These are phyloP conservation scores for Yueomyces sinensis DNA, from an alignment of 805 yeast genomes.

Conservation along the genomic window DNA sequence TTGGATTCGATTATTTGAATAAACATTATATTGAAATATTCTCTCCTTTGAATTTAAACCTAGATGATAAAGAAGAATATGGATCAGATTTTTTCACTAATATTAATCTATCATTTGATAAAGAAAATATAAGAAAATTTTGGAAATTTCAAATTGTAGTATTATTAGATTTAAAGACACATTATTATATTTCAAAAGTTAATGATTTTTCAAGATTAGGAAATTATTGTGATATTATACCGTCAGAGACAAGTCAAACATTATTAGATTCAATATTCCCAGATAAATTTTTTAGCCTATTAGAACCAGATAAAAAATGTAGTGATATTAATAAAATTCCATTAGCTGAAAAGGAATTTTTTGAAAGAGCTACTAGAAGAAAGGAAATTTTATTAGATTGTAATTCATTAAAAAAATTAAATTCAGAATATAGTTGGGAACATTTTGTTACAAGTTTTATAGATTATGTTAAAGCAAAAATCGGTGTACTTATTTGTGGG, in stretches of 20 bases:
- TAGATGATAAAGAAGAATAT: slow-evolving; percentile 1
- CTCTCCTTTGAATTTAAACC: slow-evolving; percentile 45
- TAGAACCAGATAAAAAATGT: slow-evolving; percentile 11
- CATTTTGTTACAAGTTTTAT: slow-evolving; percentile 66
- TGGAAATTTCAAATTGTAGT: slow-evolving; percentile 71
- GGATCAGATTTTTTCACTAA: no score
- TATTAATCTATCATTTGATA: background rate
- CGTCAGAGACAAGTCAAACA: slow-evolving; percentile 26
- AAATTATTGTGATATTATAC: slow-evolving; percentile 5
- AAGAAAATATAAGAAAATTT: slow-evolving; percentile 34
- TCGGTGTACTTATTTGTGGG: slow-evolving; percentile 65
- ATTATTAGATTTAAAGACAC: slow-evolving; percentile 82
- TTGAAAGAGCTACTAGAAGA: slow-evolving; percentile 59
- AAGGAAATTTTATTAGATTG: slow-evolving; percentile 43
- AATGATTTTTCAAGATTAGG: slow-evolving; percentile 24
- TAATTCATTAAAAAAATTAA: slow-evolving; percentile 36
- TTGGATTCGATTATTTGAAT: slow-evolving; percentile 78
- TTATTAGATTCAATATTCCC: slow-evolving; percentile 72
- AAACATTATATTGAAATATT: slow-evolving; percentile 77
- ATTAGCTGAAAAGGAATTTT: slow-evolving; percentile 59
- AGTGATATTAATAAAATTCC: no score
- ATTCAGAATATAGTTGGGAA: slow-evolving; percentile 76
- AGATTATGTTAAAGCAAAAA: slow-evolving; percentile 64
- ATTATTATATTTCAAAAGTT: slow-evolving; percentile 83
- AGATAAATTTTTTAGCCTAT: slow-evolving; percentile 31